Base-by-base conservation (phyloP, 2,329 filamentous ascomycete genomes). In the Metarhizium guizhouense region DNA sequence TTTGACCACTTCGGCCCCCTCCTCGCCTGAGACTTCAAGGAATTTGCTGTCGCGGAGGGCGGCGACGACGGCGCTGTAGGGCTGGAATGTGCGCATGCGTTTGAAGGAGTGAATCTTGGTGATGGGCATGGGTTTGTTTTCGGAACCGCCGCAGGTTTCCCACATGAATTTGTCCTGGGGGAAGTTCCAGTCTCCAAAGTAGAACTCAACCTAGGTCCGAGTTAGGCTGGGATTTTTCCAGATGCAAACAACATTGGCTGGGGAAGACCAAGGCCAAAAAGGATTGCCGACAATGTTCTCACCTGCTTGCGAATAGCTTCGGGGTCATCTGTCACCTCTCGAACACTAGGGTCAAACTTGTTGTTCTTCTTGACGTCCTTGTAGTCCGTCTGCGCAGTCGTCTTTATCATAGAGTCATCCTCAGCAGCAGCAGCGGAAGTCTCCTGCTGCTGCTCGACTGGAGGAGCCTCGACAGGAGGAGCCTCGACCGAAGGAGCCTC, bases 41-140 rank as follows among this genome's bases (percentile, higher is more conserved):
- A 85, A 74, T 34, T 80, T 78, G 74, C 89, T 94, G 25, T 88
- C 82, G 71, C 87, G 88, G 53, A 97, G 82, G 40, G 94, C 93
- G 54, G 84, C 84, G 58, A 96, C 85, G 47, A 99, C 82, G 56
- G 88, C 86, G 55, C 82, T 84, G 76, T 91, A 92, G 47, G 90
- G 90, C 74, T 94, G 85, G 82, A 97, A 99, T 65, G 86, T 88
- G 62, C 85, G 87, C 95, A 99, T 99, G 70, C 95, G 91, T 76
- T 92, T 93, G 81, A 99, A 99, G 53, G 77, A 85, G 78, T 86
- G 84, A 62, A 99, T 84, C 59, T 85, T 81, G 66, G 85, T 85
- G 62, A 99, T 78, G 25, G 85, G 77, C 42, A 99, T 85, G 47
- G 92, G 81, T 70, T 88, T 87, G 78, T 96, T 96, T 65, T 87